Conservation (phyloP, 495 filamentous ascomycete genomes). For the Talaromyces stipitatus region DNA sequence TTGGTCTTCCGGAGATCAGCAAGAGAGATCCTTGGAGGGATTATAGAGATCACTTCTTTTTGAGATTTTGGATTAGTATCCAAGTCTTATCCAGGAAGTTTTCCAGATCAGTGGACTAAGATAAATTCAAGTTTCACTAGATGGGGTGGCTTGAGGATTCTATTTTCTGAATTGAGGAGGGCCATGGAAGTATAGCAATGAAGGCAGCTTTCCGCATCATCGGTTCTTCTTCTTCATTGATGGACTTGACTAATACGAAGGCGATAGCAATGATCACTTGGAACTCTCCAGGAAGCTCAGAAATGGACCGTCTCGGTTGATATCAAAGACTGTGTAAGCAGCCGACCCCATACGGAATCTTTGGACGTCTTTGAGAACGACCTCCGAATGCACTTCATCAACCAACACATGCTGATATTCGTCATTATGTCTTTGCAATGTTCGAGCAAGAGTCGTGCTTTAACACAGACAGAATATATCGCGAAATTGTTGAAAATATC, state of each 20-base stretch:
- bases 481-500: background rate
- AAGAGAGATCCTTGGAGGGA: conserved; percentile 18
- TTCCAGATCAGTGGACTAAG: background rate
- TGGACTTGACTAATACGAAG: conserved; percentile 34
- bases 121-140: background rate
- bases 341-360: background rate
- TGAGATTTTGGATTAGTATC: conserved; percentile 13
- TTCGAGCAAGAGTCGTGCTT: background rate
- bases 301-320: background rate
- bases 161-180: background rate
- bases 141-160: background rate
- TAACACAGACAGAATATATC: background rate
- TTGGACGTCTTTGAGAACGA: background rate
- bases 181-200: background rate
- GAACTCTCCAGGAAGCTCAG: background rate
- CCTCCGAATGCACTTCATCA: background rate
- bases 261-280: conserved; percentile 16
- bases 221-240: conserved; percentile 27
- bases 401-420: background rate
- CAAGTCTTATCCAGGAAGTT: conserved; percentile 11
- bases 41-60: conserved; percentile 22
- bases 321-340: background rate
- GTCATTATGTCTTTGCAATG: background rate
- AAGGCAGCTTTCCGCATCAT: background rate
- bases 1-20: conserved; percentile 13